Conservation (phyloP, 176 grass and related monocot species). For the Aegilops sharonensis region DNA sequence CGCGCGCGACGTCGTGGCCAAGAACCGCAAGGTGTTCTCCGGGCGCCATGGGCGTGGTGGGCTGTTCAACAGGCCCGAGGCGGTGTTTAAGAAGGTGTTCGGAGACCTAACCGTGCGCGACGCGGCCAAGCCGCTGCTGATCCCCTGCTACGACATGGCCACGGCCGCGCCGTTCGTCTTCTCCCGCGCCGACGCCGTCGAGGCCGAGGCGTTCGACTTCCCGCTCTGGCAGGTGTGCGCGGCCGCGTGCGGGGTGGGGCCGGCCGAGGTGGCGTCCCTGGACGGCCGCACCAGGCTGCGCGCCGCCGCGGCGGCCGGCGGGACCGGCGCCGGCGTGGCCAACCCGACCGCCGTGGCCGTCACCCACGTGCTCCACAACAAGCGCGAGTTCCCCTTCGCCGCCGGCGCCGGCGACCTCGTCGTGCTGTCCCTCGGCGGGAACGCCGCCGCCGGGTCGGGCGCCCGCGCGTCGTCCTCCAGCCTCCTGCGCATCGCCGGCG, state of each 20-base stretch:
- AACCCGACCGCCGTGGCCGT: conserved; percentile 67
- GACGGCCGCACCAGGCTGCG: conserved; percentile 58
- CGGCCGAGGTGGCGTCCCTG: conserved; percentile 47
- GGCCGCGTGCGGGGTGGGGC: conserved; percentile 25
- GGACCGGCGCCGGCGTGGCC: conserved; percentile 18
- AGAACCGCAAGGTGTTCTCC: conserved; percentile 40
- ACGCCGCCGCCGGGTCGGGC: background rate
- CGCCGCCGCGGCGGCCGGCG: conserved; percentile 4
- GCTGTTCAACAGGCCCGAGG: conserved; percentile 15
- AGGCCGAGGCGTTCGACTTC: conserved; percentile 88
- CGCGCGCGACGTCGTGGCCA: conserved; percentile 42
- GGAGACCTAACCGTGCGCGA: conserved; percentile 61
- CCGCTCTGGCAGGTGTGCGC: conserved; percentile 74
- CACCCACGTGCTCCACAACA: conserved; percentile 81
- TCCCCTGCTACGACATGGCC: conserved; percentile 75
- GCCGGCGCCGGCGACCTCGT: conserved; percentile 55
- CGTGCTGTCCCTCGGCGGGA: conserved; percentile 63
- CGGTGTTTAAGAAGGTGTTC: conserved; percentile 46
- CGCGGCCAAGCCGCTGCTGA: conserved; percentile 68
- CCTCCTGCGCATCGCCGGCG: conserved; percentile 59
- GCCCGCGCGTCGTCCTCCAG: conserved; percentile 27
- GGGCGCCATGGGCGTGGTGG: background rate
- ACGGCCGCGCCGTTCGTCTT: conserved; percentile 72
- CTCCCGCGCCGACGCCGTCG: conserved; percentile 90
- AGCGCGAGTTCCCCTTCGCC: conserved; percentile 73